Base-by-base conservation (phyloP, 1,139 yeast species). In the Ogataea hybrid region DNA sequence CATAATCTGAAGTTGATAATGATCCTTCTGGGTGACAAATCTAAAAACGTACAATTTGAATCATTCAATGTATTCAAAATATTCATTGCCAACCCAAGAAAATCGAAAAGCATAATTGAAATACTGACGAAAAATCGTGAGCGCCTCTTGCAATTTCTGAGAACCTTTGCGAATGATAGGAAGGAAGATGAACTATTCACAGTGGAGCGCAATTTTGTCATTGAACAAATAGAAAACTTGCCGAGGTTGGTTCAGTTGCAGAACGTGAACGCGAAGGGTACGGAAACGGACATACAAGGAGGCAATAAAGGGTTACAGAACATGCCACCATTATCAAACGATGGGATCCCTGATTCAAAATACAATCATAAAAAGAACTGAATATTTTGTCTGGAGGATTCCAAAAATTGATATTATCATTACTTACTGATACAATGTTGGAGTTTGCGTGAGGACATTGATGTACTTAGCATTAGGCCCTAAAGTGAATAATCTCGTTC, bases 61-160 rank as follows among this genome's bases (percentile, higher is more conserved):
- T 92, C 96, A 3, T 92, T 92, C 60, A 92, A 92, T 55, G 84
- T 92, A 28, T 92, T 92, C 68, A 92, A 92, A 64, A 86, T 83
- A 32, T 88, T 92, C 64, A 90, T 89, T 27, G 98, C 97, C 6
- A 92, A 92, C 62, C 98, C 98, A 6, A 82, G 84, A 52, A 90
- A 90, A 62, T 74, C 89, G 2, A 88, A 82, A 58, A 79, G 84
- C 9, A 81, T 92, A 3, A 68, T 77, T 46, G 97, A 90, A 61
- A 85, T 92, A 17, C 69, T 92, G 52, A 77, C 81, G 33, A 89
- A 89, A 58, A 92, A 92, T 62, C 81, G 88, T 58, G 82, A 76
- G 39, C 86, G 86, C 58, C 74, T 92, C 48, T 64, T 90, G 34
- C 71, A 73, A 28, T 88, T 87, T 61, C 75, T 92, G 48, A 74